Evolutionary conservation across 805 yeast genomes (phyloP).

Genomic region (Barnettozyma siamensis): DNA sequence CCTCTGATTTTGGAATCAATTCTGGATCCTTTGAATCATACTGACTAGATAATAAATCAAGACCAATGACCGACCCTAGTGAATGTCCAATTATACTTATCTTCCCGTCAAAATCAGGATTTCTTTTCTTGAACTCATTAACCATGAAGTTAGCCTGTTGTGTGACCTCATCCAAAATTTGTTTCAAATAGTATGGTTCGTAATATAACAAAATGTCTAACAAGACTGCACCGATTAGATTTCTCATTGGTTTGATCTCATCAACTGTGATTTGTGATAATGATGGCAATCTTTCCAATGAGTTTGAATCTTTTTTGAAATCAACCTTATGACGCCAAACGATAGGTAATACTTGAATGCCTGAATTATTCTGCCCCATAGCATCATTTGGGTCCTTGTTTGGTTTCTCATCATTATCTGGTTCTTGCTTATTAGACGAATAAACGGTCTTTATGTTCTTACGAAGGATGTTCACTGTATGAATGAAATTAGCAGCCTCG

Average conservation of each 20-base stretch:
- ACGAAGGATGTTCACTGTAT: conserved; percentile 62
- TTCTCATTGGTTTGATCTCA: conserved; percentile 71
- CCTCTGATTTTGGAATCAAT: not conserved
- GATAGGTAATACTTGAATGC: conserved; percentile 82
- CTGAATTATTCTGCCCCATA: conserved; percentile 40
- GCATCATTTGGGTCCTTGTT: not conserved
- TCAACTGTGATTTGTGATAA: conserved; percentile 69
- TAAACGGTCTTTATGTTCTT: conserved; percentile 49
- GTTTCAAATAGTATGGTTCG: conserved; percentile 59
- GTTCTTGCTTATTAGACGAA: not conserved
- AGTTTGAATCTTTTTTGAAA: conserved; percentile 38
- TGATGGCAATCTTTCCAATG: conserved; percentile 48
- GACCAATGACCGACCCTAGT: conserved; percentile 77
- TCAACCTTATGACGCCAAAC: conserved; percentile 83
- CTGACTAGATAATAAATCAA: conserved; percentile 51
- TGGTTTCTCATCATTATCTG: conserved; percentile 26
- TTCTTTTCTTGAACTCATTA: conserved; percentile 47
- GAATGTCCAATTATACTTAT: conserved; percentile 89
- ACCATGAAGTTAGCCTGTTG: conserved; percentile 59
- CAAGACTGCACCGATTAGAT: conserved; percentile 78
- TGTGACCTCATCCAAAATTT: conserved; percentile 58
- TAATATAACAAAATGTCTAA: conserved; percentile 77
- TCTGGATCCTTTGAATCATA: not conserved
- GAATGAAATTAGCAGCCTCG: conserved; percentile 82
- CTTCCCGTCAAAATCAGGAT: conserved; percentile 74